phyloP scores from a whole-genome alignment of 2,329 filamentous ascomycete genomes.

The Botrytis pseudocinerea region DNA sequence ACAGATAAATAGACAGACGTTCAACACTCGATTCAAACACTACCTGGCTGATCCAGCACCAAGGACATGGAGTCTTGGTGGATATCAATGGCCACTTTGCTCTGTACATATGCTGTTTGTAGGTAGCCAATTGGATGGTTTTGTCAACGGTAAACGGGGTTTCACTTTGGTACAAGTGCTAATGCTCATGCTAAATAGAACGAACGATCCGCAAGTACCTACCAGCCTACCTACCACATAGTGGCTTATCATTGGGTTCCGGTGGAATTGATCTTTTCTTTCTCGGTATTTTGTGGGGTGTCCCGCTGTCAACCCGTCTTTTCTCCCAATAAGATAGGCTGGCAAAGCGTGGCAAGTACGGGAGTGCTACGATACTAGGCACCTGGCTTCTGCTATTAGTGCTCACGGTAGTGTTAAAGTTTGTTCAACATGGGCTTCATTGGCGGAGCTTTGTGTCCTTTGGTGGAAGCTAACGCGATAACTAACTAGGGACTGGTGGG shows the following conservation, averaged over 20 bases:
- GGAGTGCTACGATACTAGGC: too few relatives aligned
- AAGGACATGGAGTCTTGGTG: constrained; percentile 4
- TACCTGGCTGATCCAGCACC: not conserved
- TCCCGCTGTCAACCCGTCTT: not conserved
- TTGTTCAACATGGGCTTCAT: not conserved
- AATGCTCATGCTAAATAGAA: not conserved
- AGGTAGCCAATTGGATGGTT: not conserved
- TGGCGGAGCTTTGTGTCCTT: not conserved
- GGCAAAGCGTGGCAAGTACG: too few relatives aligned
- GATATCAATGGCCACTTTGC: not conserved
- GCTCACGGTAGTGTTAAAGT: not conserved
- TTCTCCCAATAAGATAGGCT: not conserved
- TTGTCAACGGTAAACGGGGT: not conserved
- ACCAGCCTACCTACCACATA: not conserved
- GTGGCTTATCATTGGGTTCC: constrained; percentile 1
- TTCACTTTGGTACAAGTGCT: not conserved
- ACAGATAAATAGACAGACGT: not conserved
- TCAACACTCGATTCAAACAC: not conserved
- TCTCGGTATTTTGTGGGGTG: not conserved
- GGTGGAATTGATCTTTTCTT: not conserved
- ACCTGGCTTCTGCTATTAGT: not conserved
- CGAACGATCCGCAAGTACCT: not conserved
- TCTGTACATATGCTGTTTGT: not conserved
- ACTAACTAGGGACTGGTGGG: not conserved
- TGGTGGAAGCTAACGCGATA: not conserved